Evolutionary conservation across 768 basidiomycete species (phyloP).

Genomic region (Crepidotus variabilis): DNA sequence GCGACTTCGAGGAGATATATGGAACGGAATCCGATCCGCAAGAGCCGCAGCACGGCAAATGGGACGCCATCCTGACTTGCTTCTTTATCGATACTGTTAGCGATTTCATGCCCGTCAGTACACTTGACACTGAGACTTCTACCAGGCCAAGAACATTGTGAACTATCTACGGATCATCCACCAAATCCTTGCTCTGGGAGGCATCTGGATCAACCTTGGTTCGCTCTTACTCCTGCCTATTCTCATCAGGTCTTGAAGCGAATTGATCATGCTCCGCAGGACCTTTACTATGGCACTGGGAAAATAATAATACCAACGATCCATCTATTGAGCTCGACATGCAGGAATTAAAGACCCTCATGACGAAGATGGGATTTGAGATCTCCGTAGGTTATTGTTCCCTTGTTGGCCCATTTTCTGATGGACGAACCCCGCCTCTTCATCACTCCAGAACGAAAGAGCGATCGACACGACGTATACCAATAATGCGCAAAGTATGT

Average conservation of each 20-base stretch:
- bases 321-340: constrained; percentile 84
- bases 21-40: constrained; percentile 49
- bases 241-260: not conserved
- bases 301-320: constrained; percentile 81
- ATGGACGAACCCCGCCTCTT: not conserved
- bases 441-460: constrained; percentile 61
- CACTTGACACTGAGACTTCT: not conserved
- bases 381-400: constrained; percentile 55
- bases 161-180: constrained; percentile 89
- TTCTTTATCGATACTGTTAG: constrained; percentile 96
- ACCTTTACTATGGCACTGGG: constrained; percentile 96
- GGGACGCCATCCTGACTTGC: constrained; percentile 90
- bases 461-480: constrained; percentile 85
- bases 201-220: constrained; percentile 85
- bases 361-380: constrained; percentile 73
- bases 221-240: constrained; percentile 1
- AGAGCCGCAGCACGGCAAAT: constrained; percentile 71
- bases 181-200: constrained; percentile 76
- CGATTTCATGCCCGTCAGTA: not conserved
- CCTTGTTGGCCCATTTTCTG: not conserved
- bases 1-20: constrained; percentile 94
- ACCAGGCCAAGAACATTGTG: constrained; percentile 85
- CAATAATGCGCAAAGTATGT: constrained; percentile 74
- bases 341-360: constrained; percentile 83
- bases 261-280: constrained; percentile 37